phyloP scores from a whole-genome alignment of 345 rosid species.

The Brassica juncea region DNA sequence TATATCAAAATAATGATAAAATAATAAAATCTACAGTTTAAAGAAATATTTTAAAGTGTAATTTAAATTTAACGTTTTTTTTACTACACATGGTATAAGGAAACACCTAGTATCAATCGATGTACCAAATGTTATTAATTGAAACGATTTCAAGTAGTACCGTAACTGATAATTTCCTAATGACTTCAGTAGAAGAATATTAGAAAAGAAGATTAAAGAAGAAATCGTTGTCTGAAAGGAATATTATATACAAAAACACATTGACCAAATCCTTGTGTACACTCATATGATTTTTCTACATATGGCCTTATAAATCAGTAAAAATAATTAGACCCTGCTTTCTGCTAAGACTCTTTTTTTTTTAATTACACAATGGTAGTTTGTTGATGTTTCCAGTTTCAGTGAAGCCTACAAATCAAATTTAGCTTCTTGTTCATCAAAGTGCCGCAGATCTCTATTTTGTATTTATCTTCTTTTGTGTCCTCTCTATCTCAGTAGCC shows the following conservation, averaged over 20 bases:
- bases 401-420: not conserved
- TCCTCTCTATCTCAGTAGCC: not conserved
- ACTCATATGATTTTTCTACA: not conserved
- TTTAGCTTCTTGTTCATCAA: not conserved
- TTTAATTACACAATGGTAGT: not conserved
- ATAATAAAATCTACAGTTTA: too few species aligned
- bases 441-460: not conserved
- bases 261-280: too few species aligned
- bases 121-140: not conserved
- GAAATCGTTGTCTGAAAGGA: not conserved
- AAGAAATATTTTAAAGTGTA: too few species aligned
- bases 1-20: too few species aligned
- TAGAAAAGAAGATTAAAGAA: too few species aligned
- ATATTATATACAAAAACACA: too few species aligned
- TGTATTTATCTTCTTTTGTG: not conserved
- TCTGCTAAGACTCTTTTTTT: too few species aligned
- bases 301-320: not conserved
- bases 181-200: not conserved
- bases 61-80: too few species aligned
- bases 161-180: not conserved
- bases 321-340: too few species aligned
- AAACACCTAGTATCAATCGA: not conserved
- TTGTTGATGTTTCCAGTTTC: not conserved
- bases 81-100: too few species aligned
- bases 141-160: not conserved